These are phyloP conservation scores for Trametes versicolor DNA, from an alignment of 1,284 basidiomycete genomes.

Conservation along the genomic window DNA sequence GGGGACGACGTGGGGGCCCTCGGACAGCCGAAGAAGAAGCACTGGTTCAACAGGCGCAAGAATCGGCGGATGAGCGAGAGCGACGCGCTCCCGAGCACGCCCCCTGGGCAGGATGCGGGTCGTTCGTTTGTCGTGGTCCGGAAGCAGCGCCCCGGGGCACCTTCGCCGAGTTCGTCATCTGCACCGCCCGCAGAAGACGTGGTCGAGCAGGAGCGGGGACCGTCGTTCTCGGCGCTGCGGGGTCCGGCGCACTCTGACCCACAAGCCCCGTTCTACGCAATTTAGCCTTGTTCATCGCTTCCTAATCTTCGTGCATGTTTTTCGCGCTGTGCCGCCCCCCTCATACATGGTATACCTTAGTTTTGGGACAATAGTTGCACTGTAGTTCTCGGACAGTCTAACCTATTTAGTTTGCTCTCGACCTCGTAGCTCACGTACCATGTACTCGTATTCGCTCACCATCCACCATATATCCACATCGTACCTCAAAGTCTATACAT, in stretches of 20 bases:
- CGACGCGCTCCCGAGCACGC: conserved; percentile 41
- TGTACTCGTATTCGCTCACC: conserved; percentile 31
- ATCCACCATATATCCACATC: conserved; percentile 16
- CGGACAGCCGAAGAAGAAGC: conserved; percentile 58
- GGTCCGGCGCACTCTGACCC: conserved; percentile 38
- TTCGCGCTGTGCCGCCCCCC: background rate
- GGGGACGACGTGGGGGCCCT: conserved; percentile 28
- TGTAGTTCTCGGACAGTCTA: conserved; percentile 36
- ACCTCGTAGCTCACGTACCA: conserved; percentile 25
- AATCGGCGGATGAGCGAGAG: conserved; percentile 70
- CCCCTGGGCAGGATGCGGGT: conserved; percentile 50
- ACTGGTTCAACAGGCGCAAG: conserved; percentile 73
- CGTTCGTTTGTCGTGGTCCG: conserved; percentile 79
- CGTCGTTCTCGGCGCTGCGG: conserved; percentile 50
- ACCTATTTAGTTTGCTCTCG: conserved; percentile 39
- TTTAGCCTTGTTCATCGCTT: conserved; percentile 18
- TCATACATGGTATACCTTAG: conserved; percentile 23
- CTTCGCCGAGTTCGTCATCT: conserved; percentile 31
- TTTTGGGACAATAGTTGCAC: conserved; percentile 32
- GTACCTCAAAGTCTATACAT: background rate
- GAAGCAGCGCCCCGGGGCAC: conserved; percentile 51
- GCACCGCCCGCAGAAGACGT: conserved; percentile 21
- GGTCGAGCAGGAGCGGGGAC: conserved; percentile 33
- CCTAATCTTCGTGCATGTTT: conserved; percentile 11
- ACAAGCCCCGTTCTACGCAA: conserved; percentile 22